Evolutionary conservation across 768 basidiomycete genomes (phyloP), one percentile per base, ranked within the genome.

Genomic region (Termitomyces heimii): DNA sequence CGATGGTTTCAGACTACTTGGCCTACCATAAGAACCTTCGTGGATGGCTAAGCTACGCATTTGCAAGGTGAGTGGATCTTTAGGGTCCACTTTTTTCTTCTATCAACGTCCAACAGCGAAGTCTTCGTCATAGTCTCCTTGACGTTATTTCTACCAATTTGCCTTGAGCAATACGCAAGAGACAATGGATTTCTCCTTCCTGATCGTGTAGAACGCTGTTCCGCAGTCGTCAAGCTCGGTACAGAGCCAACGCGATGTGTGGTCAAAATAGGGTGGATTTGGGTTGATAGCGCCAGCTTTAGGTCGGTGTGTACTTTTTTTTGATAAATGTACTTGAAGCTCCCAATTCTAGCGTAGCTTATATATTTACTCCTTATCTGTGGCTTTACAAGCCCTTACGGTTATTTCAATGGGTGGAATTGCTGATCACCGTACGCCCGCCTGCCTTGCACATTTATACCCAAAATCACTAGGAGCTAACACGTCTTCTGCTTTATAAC

Each of bases 371-470:
- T 97, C 95, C 0, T 75, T 85, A 14, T 92, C 91, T 0, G 95
- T 98, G 1, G 88, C 88, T 0, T 70, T 96, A 0, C 95, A 98
- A 68, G 95, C 94, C 0, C 65, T 98, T n/a, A 92, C 88, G 0
- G 94, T 99, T 39, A 94, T 99, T 55, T 94, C 95, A 5, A 90
- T 97, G 79, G 92, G 93, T 7, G 85, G 85, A 16, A 85, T 96
- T 55, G 96, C 95, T 1, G 93, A 98, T 71, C 84, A 90, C 60
- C 85, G 94, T 95, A 63, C 57, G 89, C 77, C n/a, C n/a, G n/a
- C 42, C 40, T 35, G 26, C 77, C 43, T 42, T 34, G 24, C 51
- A 48, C 37, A 10, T 2, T 26, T 26, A 5, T 18, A 18, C 14
- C 35, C 22, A n/a, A n/a, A 18, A 6, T n/a, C n/a, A 8, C n/a